phyloP scores from a whole-genome alignment of 345 rosid genomes.

The Salix arbutifolia region DNA sequence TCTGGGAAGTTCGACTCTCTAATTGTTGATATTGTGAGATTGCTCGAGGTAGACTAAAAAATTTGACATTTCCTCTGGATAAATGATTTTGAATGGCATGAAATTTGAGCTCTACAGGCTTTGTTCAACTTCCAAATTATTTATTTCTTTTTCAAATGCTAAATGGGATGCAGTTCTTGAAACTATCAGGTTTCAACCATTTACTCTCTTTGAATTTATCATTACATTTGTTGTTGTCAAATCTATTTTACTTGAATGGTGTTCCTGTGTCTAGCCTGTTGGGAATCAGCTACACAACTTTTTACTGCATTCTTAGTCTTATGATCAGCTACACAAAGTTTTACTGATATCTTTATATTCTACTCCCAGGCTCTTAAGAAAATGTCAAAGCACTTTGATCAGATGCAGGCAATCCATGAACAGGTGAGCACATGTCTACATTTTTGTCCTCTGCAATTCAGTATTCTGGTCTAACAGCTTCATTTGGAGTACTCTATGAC shows the following conservation, averaged over 20 bases:
- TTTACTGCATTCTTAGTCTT: not conserved
- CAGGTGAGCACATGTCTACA: conserved; percentile 40
- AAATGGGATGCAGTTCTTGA: not conserved
- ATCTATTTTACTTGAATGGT: not conserved
- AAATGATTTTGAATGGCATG: not conserved
- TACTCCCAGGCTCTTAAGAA: conserved; percentile 60
- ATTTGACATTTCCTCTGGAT: not conserved
- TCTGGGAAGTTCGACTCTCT: not conserved
- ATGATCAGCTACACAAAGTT: not conserved
- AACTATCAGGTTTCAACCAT: not conserved
- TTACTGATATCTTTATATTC: conserved; percentile 17
- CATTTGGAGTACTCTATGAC: not conserved
- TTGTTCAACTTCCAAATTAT: not conserved
- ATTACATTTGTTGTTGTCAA: not conserved
- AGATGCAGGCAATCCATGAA: conserved; percentile 68
- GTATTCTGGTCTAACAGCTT: not conserved
- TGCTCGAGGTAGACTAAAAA: not conserved
- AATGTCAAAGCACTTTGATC: conserved; percentile 65
- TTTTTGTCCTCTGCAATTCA: not conserved
- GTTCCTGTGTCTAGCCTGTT: not conserved
- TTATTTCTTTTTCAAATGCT: not conserved
- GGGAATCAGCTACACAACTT: not conserved
- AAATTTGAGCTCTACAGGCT: not conserved
- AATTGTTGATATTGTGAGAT: not conserved
- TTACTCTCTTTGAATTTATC: not conserved